Evolutionary conservation across 108 stramenopile species (phyloP).

Genomic region (Pseudonitzschia multiseries): DNA sequence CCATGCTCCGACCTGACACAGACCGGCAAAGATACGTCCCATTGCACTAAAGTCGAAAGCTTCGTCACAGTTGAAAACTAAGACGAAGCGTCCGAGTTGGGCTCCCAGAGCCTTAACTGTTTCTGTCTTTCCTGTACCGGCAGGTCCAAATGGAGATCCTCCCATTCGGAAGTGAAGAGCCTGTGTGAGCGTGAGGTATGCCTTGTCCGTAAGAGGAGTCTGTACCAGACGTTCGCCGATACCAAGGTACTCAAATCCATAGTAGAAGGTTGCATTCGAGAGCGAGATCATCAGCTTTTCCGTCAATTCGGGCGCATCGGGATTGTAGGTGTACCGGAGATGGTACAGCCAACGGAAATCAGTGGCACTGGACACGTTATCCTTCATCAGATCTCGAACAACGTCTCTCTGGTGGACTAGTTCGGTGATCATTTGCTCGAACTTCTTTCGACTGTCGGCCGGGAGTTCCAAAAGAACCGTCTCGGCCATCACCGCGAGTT

Average conservation of each 20-base stretch:
- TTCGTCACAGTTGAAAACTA: conserved; percentile 98
- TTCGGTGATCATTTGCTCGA: conserved; percentile 98
- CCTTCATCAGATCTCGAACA: conserved; percentile 78
- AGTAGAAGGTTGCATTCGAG: conserved; percentile 93
- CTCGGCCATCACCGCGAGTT: conserved; percentile 90
- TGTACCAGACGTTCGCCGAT: conserved; percentile 98
- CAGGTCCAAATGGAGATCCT: conserved; percentile 98
- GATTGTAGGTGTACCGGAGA: conserved; percentile 87
- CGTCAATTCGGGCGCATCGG: conserved; percentile 61
- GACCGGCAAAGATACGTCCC: conserved; percentile 96
- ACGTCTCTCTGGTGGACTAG: conserved; percentile 97
- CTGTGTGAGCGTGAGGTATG: conserved; percentile 96
- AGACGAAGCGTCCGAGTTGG: conserved; percentile 93
- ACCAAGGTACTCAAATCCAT: conserved; percentile 98
- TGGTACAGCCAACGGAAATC: conserved; percentile 95
- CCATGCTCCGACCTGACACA: conserved; percentile 97
- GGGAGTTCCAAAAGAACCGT: conserved; percentile 88
- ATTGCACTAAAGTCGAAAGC: conserved; percentile 97
- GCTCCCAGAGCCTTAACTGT: conserved; percentile 97
- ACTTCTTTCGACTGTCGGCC: conserved; percentile 89
- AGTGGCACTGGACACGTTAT: conserved; percentile 56
- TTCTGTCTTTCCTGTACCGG: conserved; percentile 99
- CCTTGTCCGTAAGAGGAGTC: conserved; percentile 97
- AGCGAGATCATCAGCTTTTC: conserved; percentile 84
- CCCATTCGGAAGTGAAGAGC: conserved; percentile 97